Conservation (phyloP, 176 grass and related monocot genomes). For the Carex pumila region DNA sequence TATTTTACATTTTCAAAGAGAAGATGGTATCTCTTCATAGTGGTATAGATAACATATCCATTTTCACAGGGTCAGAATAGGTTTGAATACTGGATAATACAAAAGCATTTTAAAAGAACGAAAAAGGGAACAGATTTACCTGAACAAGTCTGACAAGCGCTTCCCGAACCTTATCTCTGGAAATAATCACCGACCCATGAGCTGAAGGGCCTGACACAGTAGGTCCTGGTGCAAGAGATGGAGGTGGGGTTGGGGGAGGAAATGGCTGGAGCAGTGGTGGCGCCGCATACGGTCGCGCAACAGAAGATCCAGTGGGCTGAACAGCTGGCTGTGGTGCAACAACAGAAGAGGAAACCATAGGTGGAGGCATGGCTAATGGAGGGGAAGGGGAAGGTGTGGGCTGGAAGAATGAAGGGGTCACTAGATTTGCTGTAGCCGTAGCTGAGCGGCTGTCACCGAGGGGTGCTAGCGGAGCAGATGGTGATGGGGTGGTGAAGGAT, state of each 20-base stretch:
- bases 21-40: background rate
- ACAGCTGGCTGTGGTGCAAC: slow-evolving; percentile 30
- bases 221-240: slow-evolving; percentile 46
- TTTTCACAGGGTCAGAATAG: background rate
- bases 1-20: background rate
- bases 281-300: slow-evolving; percentile 33
- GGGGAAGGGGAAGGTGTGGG: slow-evolving; percentile 36
- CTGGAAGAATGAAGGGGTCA: slow-evolving; percentile 61
- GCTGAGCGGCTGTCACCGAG: slow-evolving; percentile 25
- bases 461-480: slow-evolving; percentile 40
- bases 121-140: slow-evolving; percentile 20
- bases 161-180: slow-evolving; percentile 65
- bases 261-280: slow-evolving; percentile 62
- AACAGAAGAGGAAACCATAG: slow-evolving; percentile 33
- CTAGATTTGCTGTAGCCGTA: slow-evolving; percentile 43
- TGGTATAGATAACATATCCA: background rate
- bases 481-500: slow-evolving; percentile 32
- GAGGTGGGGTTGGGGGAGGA: slow-evolving; percentile 51
- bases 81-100: background rate
- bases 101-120: background rate
- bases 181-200: slow-evolving; percentile 37
- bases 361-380: slow-evolving; percentile 24
- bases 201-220: slow-evolving; percentile 2
- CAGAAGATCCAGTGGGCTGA: slow-evolving; percentile 17
- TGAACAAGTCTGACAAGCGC: slow-evolving; percentile 63